Percentiles rank a stretch among this genome's conserved stretches.
These are phyloP conservation scores for Solanum chmielewskii DNA, from an alignment of 257 asterid species.

Conservation along the genomic window DNA sequence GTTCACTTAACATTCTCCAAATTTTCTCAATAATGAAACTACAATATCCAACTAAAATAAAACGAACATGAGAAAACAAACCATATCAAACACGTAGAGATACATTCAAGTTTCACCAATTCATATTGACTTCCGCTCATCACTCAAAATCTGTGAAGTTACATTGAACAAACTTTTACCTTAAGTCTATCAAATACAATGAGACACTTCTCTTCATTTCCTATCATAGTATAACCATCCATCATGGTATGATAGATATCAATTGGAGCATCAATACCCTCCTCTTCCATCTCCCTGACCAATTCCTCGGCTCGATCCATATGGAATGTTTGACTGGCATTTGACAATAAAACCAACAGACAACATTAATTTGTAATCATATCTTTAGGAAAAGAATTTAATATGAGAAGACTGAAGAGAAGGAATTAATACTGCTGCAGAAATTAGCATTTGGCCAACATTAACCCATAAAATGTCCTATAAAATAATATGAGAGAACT, in stretches of 20 bases:
- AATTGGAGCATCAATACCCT: conserved; percentile 82
- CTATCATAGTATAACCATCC: conserved; percentile 88
- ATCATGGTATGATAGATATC: conserved; percentile 95
- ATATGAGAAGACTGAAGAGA: background rate
- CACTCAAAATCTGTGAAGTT: background rate
- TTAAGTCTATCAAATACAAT: conserved; percentile 71
- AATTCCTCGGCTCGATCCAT: conserved; percentile 77
- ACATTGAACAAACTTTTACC: conserved; percentile 26
- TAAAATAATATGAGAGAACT: background rate
- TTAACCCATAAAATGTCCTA: background rate
- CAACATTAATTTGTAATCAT: background rate
- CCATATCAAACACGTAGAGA: background rate
- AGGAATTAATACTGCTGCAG: background rate
- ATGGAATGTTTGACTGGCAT: conserved; percentile 56
- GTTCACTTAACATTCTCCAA: background rate
- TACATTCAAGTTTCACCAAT: background rate
- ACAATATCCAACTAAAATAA: background rate
- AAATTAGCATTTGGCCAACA: background rate
- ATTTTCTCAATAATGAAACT: background rate
- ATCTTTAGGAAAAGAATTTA: background rate
- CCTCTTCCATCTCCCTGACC: conserved; percentile 97
- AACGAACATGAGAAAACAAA: background rate
- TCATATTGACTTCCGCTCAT: background rate
- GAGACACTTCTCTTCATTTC: conserved; percentile 69
- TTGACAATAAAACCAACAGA: background rate